phyloP scores from a whole-genome alignment of 352 stramenopile species.

The Pythium aquatile region DNA sequence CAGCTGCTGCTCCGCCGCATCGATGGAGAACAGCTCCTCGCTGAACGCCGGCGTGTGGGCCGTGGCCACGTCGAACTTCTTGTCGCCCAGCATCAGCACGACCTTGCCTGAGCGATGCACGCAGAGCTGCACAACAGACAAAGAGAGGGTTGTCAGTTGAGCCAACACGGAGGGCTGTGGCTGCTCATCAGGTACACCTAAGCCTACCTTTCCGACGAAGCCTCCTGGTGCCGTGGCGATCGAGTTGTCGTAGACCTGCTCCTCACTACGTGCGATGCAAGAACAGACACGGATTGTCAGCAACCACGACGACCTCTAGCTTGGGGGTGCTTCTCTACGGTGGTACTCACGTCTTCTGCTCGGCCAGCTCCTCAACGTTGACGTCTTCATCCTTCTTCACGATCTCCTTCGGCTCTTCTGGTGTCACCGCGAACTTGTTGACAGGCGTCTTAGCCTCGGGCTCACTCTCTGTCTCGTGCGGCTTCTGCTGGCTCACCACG shows the following conservation, averaged over 20 bases:
- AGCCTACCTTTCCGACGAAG: slow-evolving; percentile 76
- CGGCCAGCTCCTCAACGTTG: slow-evolving; percentile 20
- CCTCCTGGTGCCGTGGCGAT: slow-evolving; percentile 66
- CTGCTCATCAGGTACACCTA: not conserved
- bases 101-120: slow-evolving; percentile 86
- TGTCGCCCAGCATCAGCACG: slow-evolving; percentile 83
- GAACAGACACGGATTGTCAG: not conserved
- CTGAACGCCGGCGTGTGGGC: slow-evolving; percentile 81
- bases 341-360: slow-evolving; percentile 23
- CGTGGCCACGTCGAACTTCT: slow-evolving; percentile 79
- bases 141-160: not conserved
- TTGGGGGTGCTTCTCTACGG: not conserved
- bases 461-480: slow-evolving; percentile 23
- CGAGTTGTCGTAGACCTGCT: slow-evolving; percentile 69
- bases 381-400: slow-evolving; percentile 31
- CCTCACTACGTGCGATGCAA: slow-evolving; percentile 29
- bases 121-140: slow-evolving; percentile 43
- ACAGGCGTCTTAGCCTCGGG: slow-evolving; percentile 25
- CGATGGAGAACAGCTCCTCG: slow-evolving; percentile 83
- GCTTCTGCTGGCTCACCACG: slow-evolving; percentile 29
- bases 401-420: slow-evolving; percentile 18
- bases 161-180: not conserved
- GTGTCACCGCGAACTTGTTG: slow-evolving; percentile 28
- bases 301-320: not conserved
- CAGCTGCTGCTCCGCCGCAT: slow-evolving; percentile 65